Base-by-base conservation (phyloP, 176 grass and related monocot genomes). In the Rhynchospora tenuis region DNA sequence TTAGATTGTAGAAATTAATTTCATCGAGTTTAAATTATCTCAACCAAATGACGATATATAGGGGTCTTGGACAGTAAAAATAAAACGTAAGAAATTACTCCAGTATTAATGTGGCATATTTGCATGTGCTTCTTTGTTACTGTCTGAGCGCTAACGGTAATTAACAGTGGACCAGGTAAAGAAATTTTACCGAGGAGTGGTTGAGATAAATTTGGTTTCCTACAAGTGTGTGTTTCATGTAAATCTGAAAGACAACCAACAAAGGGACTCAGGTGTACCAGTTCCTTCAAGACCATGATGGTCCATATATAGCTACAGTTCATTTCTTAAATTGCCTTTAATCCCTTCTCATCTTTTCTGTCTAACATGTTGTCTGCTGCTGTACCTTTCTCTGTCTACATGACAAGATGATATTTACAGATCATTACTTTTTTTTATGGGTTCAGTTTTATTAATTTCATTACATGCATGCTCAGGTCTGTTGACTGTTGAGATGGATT, bases 251-350 rank as follows among this genome's bases (percentile, higher is more conserved):
- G 12, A 76, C 73, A 76, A 31, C 44, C 47, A 55, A 46, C 73
- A 76, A 76, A 55, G 47, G 1, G 48, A 27, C 61, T 82, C 80
- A 82, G 80, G 80, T 82, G 61, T 82, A 82, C 80, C 80, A 82
- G 80, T 82, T 82, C 44, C 42, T 27, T 64, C 20, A 67, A 82
- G 43, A 22, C 19, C 17, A 20, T 81, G 59, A 81, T 65, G 79
- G 59, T 81, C 59, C 79, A 65, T 64, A 81, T 63, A 63, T 64
- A 64, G 55, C 45, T 50, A 82, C 80, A 65, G 80, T 52, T 67
- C 44, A 19, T 43, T 81, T 63, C 57, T 81, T 81, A 62, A 81
- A 81, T 81, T 81, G 73, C 73, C 73, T 76, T 63, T 45, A 81
- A 81, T 63, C 57, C 43, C 27, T 54, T 46, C 42, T 81, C 20